Conservation (phyloP, 257 asterid genomes). For the Jasminum sambac region DNA sequence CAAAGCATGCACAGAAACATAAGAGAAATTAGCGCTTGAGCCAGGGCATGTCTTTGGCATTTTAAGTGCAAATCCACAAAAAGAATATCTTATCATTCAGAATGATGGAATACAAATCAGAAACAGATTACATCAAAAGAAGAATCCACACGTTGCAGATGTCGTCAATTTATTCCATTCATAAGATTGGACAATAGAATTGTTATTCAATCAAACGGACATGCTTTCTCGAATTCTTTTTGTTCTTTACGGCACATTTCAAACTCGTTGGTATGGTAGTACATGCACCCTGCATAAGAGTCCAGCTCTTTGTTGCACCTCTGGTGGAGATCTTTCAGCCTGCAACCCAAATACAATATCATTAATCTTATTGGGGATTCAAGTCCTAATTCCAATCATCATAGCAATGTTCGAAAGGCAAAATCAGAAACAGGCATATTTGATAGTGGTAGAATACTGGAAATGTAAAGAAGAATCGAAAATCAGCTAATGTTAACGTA, state of each 20-base stretch:
- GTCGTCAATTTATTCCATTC: slow-evolving; percentile 7
- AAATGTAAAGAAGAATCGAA: not conserved
- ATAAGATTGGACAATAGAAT: not conserved
- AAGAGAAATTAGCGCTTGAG: too few relatives aligned
- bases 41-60: slow-evolving; percentile 1
- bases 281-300: slow-evolving; percentile 91
- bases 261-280: slow-evolving; percentile 87
- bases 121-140: slow-evolving; percentile 3
- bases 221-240: slow-evolving; percentile 77
- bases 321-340: slow-evolving; percentile 85
- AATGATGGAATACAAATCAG: slow-evolving; percentile 4
- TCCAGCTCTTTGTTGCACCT: slow-evolving; percentile 88
- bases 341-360: slow-evolving; percentile 24
- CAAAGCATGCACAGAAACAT: too few relatives aligned
- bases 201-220: slow-evolving; percentile 41
- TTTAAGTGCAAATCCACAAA: not conserved
- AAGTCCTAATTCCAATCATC: not conserved
- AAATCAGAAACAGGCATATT: not conserved
- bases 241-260: slow-evolving; percentile 94
- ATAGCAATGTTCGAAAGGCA: not conserved
- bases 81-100: not conserved
- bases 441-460: not conserved
- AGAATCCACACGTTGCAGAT: slow-evolving; percentile 1
- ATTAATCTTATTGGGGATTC: not conserved
- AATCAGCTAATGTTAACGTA: too few relatives aligned